A percentile compares a stretch with the other conserved stretches of the same genome.
Conservation (phyloP, 345 rosid species). For the Brassica nigra region DNA sequence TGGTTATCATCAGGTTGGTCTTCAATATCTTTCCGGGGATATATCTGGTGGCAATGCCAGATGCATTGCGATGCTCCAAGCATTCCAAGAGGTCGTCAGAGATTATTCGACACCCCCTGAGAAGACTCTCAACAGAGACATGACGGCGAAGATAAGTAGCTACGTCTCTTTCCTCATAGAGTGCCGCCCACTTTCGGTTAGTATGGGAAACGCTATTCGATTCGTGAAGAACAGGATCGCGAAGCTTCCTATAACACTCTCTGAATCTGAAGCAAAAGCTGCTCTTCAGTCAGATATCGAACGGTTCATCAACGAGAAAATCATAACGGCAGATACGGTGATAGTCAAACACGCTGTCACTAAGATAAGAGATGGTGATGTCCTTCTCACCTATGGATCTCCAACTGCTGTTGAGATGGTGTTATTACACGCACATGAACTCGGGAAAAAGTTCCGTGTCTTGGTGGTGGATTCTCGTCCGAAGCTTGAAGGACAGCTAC, state of each 20-base stretch:
- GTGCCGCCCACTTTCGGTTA: conserved; percentile 88
- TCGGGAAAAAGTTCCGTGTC: conserved; percentile 77
- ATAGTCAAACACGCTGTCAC: conserved; percentile 87
- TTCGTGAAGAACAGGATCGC: conserved; percentile 76
- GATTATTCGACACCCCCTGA: conserved; percentile 82
- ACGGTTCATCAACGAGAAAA: conserved; percentile 79
- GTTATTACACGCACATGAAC: conserved; percentile 80
- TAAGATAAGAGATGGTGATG: conserved; percentile 91
- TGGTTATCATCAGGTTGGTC: conserved; percentile 72
- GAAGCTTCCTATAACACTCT: conserved; percentile 61
- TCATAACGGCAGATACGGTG: conserved; percentile 67
- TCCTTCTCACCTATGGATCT: conserved; percentile 92
- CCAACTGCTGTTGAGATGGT: conserved; percentile 91
- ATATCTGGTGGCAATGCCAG: conserved; percentile 91
- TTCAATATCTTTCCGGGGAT: conserved; percentile 85
- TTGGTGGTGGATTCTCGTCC: conserved; percentile 94
- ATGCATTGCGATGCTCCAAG: conserved; percentile 97
- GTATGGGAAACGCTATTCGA: conserved; percentile 95
- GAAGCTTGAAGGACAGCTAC: conserved; percentile 81
- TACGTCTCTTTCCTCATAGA: conserved; percentile 86
- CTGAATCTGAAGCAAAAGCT: conserved; percentile 82
- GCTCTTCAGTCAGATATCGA: conserved; percentile 73
- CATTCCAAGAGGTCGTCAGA: conserved; percentile 77
- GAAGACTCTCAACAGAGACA: conserved; percentile 74
- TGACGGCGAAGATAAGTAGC: conserved; percentile 80